These are phyloP conservation scores for Paraconiothyrium brasiliense DNA, from an alignment of 2,329 filamentous ascomycete genomes.

Conservation along the genomic window DNA sequence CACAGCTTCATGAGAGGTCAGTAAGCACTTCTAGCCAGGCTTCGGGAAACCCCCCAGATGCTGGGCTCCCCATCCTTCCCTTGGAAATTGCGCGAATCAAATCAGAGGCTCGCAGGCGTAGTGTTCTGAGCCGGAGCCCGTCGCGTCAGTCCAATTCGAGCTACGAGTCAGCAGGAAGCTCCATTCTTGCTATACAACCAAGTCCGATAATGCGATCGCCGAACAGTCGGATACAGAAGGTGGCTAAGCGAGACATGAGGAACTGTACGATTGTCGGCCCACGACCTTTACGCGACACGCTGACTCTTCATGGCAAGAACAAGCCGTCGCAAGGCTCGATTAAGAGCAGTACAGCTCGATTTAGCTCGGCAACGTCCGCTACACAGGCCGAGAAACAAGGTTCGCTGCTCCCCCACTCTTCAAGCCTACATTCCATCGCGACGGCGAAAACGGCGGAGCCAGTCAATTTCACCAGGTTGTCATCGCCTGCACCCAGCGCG, in stretches of 20 bases:
- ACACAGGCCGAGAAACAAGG: slow-evolving; percentile 19
- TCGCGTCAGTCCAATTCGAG: slow-evolving; percentile 53
- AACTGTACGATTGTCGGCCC: slow-evolving; percentile 43
- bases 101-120: slow-evolving; percentile 30
- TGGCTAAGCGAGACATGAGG: slow-evolving; percentile 48
- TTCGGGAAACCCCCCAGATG: slow-evolving; percentile 52
- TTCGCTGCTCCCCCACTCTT: slow-evolving; percentile 22
- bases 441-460: slow-evolving; percentile 48
- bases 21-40: slow-evolving; percentile 35
- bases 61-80: slow-evolving; percentile 56
- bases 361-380: slow-evolving; percentile 20
- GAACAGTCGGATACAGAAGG: slow-evolving; percentile 44
- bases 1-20: slow-evolving; percentile 36
- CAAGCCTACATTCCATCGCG: slow-evolving; percentile 30
- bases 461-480: slow-evolving; percentile 45
- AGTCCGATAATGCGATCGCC: slow-evolving; percentile 46
- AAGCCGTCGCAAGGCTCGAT: slow-evolving; percentile 24
- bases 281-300: slow-evolving; percentile 37
- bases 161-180: slow-evolving; percentile 52
- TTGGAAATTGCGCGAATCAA: slow-evolving; percentile 42
- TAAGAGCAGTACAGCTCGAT: slow-evolving; percentile 28
- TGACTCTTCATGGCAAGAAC: slow-evolving; percentile 32
- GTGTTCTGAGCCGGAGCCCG: slow-evolving; percentile 40
- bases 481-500: slow-evolving; percentile 39
- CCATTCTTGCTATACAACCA: slow-evolving; percentile 49